Percentiles rank a stretch among this genome's conserved stretches.
These are phyloP conservation scores for Wickerhamiella siamensis DNA, from an alignment of 805 yeast species.

Conservation along the genomic window DNA sequence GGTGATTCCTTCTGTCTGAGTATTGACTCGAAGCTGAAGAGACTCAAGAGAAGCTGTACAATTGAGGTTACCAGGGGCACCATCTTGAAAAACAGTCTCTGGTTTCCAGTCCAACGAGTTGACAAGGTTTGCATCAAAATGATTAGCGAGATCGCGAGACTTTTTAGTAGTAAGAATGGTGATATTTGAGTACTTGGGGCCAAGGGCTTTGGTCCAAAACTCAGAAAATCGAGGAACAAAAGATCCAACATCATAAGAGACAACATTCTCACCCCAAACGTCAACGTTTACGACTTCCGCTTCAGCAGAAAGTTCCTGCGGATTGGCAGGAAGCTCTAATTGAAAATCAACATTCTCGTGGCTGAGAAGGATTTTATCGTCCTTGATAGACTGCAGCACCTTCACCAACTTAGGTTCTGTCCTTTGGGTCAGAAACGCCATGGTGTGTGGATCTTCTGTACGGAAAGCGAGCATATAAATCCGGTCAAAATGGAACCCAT, in stretches of 20 bases:
- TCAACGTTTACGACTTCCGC: slow-evolving; percentile 5
- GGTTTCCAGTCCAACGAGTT: not conserved
- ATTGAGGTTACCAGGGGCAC: slow-evolving; percentile 22
- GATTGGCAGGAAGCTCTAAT: slow-evolving; percentile 12
- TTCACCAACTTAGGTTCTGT: slow-evolving; percentile 18
- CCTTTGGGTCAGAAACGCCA: slow-evolving; percentile 22
- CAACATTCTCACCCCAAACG: slow-evolving; percentile 21
- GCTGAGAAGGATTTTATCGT: slow-evolving; percentile 9
- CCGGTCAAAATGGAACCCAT: slow-evolving; percentile 25
- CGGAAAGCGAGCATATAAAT: slow-evolving; percentile 20
- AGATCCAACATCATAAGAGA: slow-evolving; percentile 16
- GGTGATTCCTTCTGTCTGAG: slow-evolving; percentile 11
- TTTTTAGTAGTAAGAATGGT: slow-evolving; percentile 17
- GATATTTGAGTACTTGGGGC: slow-evolving; percentile 5
- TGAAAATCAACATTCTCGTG: slow-evolving; percentile 10
- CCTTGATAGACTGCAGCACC: slow-evolving; percentile 14
- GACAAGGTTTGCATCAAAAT: not conserved
- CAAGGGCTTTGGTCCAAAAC: slow-evolving; percentile 8
- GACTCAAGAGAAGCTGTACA: slow-evolving; percentile 19
- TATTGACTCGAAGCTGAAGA: slow-evolving; percentile 14
- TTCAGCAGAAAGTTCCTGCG: slow-evolving; percentile 4
- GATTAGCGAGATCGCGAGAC: slow-evolving; percentile 15
- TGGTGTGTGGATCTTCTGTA: slow-evolving; percentile 5
- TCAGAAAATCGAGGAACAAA: slow-evolving; percentile 6
- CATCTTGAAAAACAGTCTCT: slow-evolving; percentile 21